Evolutionary conservation across 768 basidiomycete species (phyloP).

Genomic region (Phylloporus scabripes): DNA sequence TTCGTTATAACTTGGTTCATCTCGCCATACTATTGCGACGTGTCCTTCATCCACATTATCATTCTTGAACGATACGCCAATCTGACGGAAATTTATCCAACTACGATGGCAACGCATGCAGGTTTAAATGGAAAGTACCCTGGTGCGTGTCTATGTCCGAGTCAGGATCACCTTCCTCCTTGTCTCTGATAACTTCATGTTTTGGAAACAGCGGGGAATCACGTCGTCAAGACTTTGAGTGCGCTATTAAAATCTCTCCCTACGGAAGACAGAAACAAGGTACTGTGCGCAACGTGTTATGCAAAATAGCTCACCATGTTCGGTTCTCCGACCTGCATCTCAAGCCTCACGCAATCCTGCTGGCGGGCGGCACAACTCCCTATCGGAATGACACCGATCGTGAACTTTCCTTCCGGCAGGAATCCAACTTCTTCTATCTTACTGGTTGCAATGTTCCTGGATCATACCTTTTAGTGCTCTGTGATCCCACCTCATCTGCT

Average conservation of each 20-base stretch:
- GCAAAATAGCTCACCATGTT: background rate
- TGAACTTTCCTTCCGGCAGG: conserved; percentile 66
- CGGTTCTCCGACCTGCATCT: background rate
- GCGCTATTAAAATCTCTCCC: conserved; percentile 49
- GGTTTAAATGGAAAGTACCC: conserved; percentile 18
- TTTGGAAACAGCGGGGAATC: conserved; percentile 39
- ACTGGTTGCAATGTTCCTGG: conserved; percentile 74
- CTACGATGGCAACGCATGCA: conserved; percentile 3
- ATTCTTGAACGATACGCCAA: no score
- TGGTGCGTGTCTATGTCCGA: conserved; percentile 11
- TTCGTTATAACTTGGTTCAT: no score
- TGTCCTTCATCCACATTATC: no score
- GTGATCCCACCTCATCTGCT: conserved; percentile 34
- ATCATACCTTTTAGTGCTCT: conserved; percentile 59
- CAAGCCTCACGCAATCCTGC: conserved; percentile 64
- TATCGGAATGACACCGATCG: conserved; percentile 84
- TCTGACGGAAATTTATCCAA: background rate
- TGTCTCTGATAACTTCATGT: background rate
- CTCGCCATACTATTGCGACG: no score
- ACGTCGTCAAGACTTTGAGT: conserved; percentile 49
- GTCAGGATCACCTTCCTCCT: background rate
- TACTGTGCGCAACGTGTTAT: conserved; percentile 18
- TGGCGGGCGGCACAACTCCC: conserved; percentile 57
- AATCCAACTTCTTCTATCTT: conserved; percentile 88
- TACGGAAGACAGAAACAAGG: conserved; percentile 46